Base-by-base conservation (phyloP, 352 stramenopile genomes). In the Elongisporangium senticosum region DNA sequence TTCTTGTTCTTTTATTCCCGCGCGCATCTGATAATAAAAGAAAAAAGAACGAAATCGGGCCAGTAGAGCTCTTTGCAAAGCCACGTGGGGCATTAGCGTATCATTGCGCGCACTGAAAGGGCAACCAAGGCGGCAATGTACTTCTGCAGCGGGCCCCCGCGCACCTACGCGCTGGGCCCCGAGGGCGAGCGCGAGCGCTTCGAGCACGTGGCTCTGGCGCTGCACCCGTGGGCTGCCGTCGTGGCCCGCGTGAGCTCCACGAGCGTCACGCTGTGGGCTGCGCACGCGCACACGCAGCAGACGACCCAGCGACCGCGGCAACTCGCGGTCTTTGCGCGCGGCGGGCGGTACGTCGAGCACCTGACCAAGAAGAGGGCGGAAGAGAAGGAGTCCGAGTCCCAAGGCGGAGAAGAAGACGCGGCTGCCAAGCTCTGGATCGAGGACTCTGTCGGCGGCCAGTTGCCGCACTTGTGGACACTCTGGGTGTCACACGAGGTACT, bases 61-160 rank as follows among this genome's bases (percentile, higher is more conserved):
- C 28, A 39, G 28, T 39, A 39, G n/a, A n/a, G n/a, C n/a, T n/a
- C n/a, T n/a, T n/a, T n/a, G n/a, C 33, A 43, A 43, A 43, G 33
- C 33, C 33, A 43, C 33, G 33, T 43, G 33, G 6, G 33, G 33
- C 33, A 43, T 43, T 43, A 43, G 33, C 33, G 33, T 43, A 43
- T 43, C 33, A 43, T 56, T 17, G 24, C 14, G 26, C 40, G 22
- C 40, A 50, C 3, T 14, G 10, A 20, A 13, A 15, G 23, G 20
- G 19, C 6, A 24, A 7, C 37, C 33, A 14, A 22, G 13, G 20
- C 33, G 23, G 7, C 33, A 57, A 92, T 93, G 80, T 84, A 79
- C 68, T 90, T 90, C 64, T 83, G 76, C 63, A 83, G 66, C 56
- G 83, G 83, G 2, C 83, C 83, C 17, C 83, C 83, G 59, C 83